These are phyloP conservation scores for Apodospora peruviana DNA, from an alignment of 495 filamentous ascomycete genomes.

Conservation along the genomic window DNA sequence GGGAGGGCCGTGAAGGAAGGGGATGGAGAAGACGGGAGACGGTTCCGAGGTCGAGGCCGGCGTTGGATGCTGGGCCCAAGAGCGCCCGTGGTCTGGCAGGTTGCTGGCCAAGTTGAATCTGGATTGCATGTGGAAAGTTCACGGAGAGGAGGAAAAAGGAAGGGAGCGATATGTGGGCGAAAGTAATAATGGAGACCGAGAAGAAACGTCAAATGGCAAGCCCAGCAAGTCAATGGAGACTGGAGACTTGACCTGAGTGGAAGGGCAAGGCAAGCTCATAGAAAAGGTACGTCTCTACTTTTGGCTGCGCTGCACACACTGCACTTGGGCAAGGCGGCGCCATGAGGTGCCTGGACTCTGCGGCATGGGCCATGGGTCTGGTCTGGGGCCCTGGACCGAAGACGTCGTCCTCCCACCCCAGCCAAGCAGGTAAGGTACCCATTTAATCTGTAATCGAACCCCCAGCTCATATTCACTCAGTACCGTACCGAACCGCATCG, in stretches of 20 bases:
- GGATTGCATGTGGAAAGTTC: constrained; percentile 17
- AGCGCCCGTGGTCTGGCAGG: constrained; percentile 2
- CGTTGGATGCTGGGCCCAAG: not conserved
- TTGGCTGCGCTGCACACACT: not conserved
- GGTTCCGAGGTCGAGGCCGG: too few relatives aligned
- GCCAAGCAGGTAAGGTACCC: too few relatives aligned
- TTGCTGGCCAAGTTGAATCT: constrained; percentile 12
- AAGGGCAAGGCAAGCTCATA: constrained; percentile 15
- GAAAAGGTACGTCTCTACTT: constrained; percentile 11
- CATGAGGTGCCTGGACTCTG: constrained; percentile 5
- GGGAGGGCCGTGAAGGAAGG: not conserved
- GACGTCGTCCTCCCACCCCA: too few relatives aligned
- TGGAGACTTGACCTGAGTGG: constrained; percentile 13
- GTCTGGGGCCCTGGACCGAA: not conserved
- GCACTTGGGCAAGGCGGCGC: constrained; percentile 15
- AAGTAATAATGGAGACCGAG: constrained; percentile 34
- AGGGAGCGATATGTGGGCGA: constrained; percentile 29
- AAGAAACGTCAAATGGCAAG: constrained; percentile 19
- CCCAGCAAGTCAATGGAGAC: not conserved
- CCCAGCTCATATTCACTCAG: not conserved
- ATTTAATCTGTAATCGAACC: too few relatives aligned
- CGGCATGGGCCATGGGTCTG: not conserved
- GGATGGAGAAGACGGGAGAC: not conserved
- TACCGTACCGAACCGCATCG: not conserved
- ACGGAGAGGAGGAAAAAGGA: constrained; percentile 23